These are phyloP conservation scores for Alternaria incomplexa DNA, from an alignment of 2,329 filamentous ascomycete species.

Conservation along the genomic window DNA sequence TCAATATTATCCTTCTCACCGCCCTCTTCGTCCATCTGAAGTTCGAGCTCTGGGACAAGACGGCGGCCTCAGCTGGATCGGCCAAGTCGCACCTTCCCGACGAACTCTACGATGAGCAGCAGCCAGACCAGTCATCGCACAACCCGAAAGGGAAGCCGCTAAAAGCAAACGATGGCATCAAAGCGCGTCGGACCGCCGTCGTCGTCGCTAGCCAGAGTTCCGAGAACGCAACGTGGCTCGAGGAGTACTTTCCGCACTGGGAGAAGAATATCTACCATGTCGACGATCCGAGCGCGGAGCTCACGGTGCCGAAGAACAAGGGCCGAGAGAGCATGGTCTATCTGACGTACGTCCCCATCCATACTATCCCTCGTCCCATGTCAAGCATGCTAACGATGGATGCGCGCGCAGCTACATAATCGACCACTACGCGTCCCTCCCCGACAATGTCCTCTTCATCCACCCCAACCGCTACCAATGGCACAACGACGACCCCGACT, in stretches of 20 bases:
- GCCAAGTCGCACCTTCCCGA: slow-evolving; percentile 19
- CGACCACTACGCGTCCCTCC: slow-evolving; percentile 49
- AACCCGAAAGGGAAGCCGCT: slow-evolving; percentile 14
- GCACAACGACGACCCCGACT: slow-evolving; percentile 61
- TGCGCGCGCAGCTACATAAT: slow-evolving; percentile 47
- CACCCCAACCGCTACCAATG: slow-evolving; percentile 54
- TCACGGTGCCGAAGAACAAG: slow-evolving; percentile 56
- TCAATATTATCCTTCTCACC: slow-evolving; percentile 32
- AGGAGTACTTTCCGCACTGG: slow-evolving; percentile 47
- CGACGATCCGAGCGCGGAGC: slow-evolving; percentile 45
- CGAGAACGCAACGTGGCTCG: slow-evolving; percentile 52
- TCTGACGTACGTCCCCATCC: slow-evolving; percentile 48
- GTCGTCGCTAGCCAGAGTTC: slow-evolving; percentile 48
- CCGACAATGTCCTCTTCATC: slow-evolving; percentile 51
- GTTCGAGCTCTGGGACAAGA: slow-evolving; percentile 33
- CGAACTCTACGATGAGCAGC: slow-evolving; percentile 19
- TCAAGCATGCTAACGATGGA: slow-evolving; percentile 5
- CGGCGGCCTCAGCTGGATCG: slow-evolving; percentile 10
- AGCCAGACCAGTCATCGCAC: slow-evolving; percentile 8
- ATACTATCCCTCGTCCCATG: background rate
- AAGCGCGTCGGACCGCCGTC: slow-evolving; percentile 36
- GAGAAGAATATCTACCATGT: slow-evolving; percentile 53
- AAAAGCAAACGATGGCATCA: slow-evolving; percentile 16
- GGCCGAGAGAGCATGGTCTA: slow-evolving; percentile 59
- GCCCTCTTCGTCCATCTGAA: slow-evolving; percentile 40